Evolutionary conservation across 805 yeast species (phyloP), one percentile per base, ranked within the genome.

Genomic region (Cyberlindnera amylophila): DNA sequence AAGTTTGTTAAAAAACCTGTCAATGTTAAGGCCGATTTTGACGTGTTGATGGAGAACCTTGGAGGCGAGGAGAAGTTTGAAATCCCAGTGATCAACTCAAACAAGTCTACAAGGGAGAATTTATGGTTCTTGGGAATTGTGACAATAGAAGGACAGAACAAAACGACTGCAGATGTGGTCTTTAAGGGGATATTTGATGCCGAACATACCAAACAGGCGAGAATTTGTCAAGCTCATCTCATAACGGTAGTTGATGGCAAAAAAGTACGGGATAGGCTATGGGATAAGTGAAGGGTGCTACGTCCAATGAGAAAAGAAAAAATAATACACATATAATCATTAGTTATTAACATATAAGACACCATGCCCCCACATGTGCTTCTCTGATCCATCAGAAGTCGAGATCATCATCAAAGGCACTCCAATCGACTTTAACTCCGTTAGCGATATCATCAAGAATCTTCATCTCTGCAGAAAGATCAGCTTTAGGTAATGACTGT

Each of bases 201-300:
- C 17, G 61, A 55, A 16, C 60, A 57, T 41, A 32, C 38, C 15
- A 57, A 53, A n/a, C 57, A 54, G 19, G 60, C 57, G 6, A 47
- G 49, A n/a, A 32, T 57, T 11, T 23, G 30, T 2, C 47, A 47
- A 7, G 55, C 55, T 0, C 50, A 51, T 31, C 36, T 57, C 30
- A 46, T 53, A 13, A 44, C 32, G 26, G 38, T 34, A 2, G 42
- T 45, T 1, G 39, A 48, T 2, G 59, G 59, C 1, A 45, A 51
- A 34, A 50, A 50, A 23, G 47, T 38, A 13, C 45, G 52, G 27
- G 42, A 40, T 11, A 34, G 49, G 4, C 39, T 57, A 26, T 55
- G 61, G 61, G 51, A 45, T 23, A 18, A 36, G 17, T 27, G 30
- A 27, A 30, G 12, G 18, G 14, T 27, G n/a, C 21, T 13, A 5